Conservation (phyloP, 1,139 yeast genomes). For the Debaryomyces singareniensis region DNA sequence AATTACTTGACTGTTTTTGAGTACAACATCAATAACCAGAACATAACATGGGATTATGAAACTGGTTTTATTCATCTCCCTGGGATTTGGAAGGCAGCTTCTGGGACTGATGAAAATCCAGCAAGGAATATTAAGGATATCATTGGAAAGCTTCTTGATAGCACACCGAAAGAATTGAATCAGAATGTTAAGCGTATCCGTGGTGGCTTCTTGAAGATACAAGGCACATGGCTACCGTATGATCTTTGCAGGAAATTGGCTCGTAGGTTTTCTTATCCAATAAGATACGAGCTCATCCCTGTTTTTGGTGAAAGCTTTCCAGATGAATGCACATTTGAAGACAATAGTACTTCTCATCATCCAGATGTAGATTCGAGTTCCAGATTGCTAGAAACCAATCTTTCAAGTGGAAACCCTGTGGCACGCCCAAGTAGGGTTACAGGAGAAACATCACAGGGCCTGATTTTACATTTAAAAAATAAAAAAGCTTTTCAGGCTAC, state of each 20-base stretch:
- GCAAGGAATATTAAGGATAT: conserved; percentile 53
- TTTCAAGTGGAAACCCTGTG: background rate
- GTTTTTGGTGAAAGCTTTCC: conserved; percentile 75
- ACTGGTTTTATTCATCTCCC: conserved; percentile 89
- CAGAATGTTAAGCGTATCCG: conserved; percentile 66
- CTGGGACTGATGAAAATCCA: conserved; percentile 13
- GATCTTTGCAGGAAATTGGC: conserved; percentile 66
- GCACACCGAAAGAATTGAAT: conserved; percentile 63
- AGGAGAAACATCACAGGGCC: background rate
- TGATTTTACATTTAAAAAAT: background rate
- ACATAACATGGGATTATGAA: conserved; percentile 85
- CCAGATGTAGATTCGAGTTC: background rate
- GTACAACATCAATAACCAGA: conserved; percentile 54
- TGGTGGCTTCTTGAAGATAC: conserved; percentile 89
- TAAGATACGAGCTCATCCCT: conserved; percentile 73
- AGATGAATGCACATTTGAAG: conserved; percentile 59
- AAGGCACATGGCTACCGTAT: conserved; percentile 91
- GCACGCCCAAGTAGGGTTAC: background rate
- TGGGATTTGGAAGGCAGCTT: conserved; percentile 81
- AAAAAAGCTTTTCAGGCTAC: background rate
- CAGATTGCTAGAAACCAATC: background rate
- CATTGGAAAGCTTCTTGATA: conserved; percentile 67
- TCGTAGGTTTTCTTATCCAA: conserved; percentile 67
- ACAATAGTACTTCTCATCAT: conserved; percentile 19
- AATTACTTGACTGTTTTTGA: conserved; percentile 70